Evolutionary conservation across 768 basidiomycete genomes (phyloP), one percentile per base, ranked within the genome.

Genomic region (Pleurotus salmoneostramineus): DNA sequence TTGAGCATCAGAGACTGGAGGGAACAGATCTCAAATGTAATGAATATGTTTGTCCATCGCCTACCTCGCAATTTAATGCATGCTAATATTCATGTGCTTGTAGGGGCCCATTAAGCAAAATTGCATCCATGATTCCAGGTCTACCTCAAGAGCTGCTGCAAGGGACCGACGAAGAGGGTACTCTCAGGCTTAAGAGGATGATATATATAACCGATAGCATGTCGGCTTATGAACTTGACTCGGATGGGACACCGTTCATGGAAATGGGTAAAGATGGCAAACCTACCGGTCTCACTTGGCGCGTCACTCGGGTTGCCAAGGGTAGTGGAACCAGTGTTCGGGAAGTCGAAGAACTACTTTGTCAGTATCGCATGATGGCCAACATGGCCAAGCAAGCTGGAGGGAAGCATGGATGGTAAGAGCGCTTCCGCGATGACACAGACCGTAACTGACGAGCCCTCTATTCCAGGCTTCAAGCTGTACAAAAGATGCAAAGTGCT

Each of bases 121-220:
- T 99, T 66, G 95, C 97, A 32, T 93, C 91, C 12, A 98, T 98
- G 94, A 99, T 99, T 60, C 97, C 97, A 3, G 97, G 97, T 31
- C 83, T 99, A 61, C 91, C 93, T 10, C 91, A 94, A 64, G 93
- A 93, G 44, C 74, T 98, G 63, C 80, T 98, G 57, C 88, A 91
- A 66, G 95, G 93, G 31, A 90, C 89, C 27, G 96, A 98, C 66
- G 95, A 98, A 71, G 96, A 99, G 64, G 93, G 92, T 33, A 83
- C 89, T 4, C 68, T 82, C 59, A 88, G 93, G 57, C 87, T 99
- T 85, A 98, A 98, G 74, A 88, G 95, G 59, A 93, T 99, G 91
- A 92, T 98, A 65, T 98, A 89, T 75, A 98, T 99, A 66, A 97
- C 94, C 8, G 97, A 99, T 71, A 93, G 92, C 66, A 99, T 99